A percentile compares a stretch with the other conserved stretches of the same genome.
Evolutionary conservation across 2,329 filamentous ascomycete genomes (phyloP).

Genomic region (Myotisia sp.): DNA sequence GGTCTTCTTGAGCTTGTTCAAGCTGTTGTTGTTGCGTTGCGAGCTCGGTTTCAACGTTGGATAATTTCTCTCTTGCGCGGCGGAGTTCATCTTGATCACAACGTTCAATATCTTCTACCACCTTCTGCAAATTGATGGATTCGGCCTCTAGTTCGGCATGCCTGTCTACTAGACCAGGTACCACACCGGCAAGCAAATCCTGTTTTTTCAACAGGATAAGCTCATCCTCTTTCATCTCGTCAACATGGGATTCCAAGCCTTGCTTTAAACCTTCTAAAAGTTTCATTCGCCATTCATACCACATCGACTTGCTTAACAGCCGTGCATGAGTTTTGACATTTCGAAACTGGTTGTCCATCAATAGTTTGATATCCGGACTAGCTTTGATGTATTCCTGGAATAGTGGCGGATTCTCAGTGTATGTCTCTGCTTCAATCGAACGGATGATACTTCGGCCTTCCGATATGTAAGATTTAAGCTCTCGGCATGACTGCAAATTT

Average conservation of each 20-base stretch:
- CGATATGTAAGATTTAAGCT: slow-evolving; percentile 92
- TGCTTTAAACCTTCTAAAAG: slow-evolving; percentile 69
- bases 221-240: slow-evolving; percentile 65
- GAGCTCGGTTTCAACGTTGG: slow-evolving; percentile 51
- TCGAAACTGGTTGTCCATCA: slow-evolving; percentile 96
- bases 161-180: slow-evolving; percentile 51
- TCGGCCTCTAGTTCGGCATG: slow-evolving; percentile 50
- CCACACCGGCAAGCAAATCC: slow-evolving; percentile 47
- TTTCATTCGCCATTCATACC: slow-evolving; percentile 96
- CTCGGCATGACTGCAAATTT: slow-evolving; percentile 57
- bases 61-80: slow-evolving; percentile 54
- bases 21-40: slow-evolving; percentile 55
- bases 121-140: slow-evolving; percentile 51
- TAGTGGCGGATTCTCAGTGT: slow-evolving; percentile 76
- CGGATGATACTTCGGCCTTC: slow-evolving; percentile 81
- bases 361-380: slow-evolving; percentile 61
- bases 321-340: slow-evolving; percentile 91
- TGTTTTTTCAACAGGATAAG: slow-evolving; percentile 53
- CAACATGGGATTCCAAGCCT: slow-evolving; percentile 58
- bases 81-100: slow-evolving; percentile 70
- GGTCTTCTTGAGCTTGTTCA: slow-evolving; percentile 49
- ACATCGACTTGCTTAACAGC: slow-evolving; percentile 83
- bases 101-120: slow-evolving; percentile 45
- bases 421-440: slow-evolving; percentile 78
- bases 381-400: slow-evolving; percentile 87